Percentiles rank a stretch among this genome's conserved stretches.
These are phyloP conservation scores for Aspergillus tubingensis DNA, from an alignment of 2,329 filamentous ascomycete species.

Conservation along the genomic window DNA sequence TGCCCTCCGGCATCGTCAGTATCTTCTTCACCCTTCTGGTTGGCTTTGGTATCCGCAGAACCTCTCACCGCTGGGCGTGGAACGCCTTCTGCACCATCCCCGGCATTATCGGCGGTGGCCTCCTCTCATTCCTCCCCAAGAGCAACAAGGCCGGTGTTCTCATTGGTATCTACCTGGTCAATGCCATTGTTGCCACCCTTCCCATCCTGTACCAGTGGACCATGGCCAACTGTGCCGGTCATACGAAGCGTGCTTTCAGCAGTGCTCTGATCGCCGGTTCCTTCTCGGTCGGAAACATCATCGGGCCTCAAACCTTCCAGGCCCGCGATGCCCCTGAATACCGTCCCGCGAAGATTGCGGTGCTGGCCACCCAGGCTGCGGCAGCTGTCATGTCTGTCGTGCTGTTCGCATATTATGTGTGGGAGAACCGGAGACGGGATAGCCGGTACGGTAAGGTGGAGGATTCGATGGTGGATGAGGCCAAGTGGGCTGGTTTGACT, in stretches of 20 bases:
- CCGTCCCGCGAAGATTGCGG: slow-evolving; percentile 44
- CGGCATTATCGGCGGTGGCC: slow-evolving; percentile 48
- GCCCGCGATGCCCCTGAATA: slow-evolving; percentile 47
- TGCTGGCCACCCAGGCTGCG: slow-evolving; percentile 40
- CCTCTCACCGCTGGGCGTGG: slow-evolving; percentile 44
- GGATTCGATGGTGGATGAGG: slow-evolving; percentile 25
- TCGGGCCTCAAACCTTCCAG: slow-evolving; percentile 51
- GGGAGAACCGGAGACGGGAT: slow-evolving; percentile 35
- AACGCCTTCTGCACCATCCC: slow-evolving; percentile 50
- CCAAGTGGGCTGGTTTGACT: slow-evolving; percentile 36
- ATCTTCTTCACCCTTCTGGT: slow-evolving; percentile 45
- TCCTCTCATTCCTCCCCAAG: slow-evolving; percentile 39
- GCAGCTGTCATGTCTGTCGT: slow-evolving; percentile 32
- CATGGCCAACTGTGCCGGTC: slow-evolving; percentile 51
- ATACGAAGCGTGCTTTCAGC: slow-evolving; percentile 53
- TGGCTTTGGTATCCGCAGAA: slow-evolving; percentile 43
- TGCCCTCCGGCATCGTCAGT: slow-evolving; percentile 46
- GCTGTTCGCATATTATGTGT: slow-evolving; percentile 32
- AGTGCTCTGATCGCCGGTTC: slow-evolving; percentile 50
- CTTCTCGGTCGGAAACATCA: slow-evolving; percentile 50
- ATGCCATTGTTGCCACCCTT: slow-evolving; percentile 46
- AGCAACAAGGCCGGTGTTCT: slow-evolving; percentile 47
- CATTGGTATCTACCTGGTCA: slow-evolving; percentile 49
- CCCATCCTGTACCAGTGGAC: slow-evolving; percentile 52
- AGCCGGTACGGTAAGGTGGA: slow-evolving; percentile 9